phyloP scores from a whole-genome alignment of 2,329 filamentous ascomycete genomes.

The Blastomyces percursus region DNA sequence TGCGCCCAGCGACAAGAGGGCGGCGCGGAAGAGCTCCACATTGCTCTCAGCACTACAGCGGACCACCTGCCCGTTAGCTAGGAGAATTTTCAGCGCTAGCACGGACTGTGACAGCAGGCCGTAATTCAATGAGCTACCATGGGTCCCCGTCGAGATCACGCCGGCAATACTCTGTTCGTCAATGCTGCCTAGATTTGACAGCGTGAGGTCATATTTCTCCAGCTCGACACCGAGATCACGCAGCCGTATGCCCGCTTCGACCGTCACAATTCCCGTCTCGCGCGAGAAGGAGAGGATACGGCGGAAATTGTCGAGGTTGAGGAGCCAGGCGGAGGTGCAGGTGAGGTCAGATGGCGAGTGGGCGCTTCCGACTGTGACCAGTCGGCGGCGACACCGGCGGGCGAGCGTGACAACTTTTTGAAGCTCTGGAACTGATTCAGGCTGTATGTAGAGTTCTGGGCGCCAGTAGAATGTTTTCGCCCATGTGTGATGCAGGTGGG shows the following conservation, averaged over 20 bases:
- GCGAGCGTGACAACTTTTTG: constrained; percentile 75
- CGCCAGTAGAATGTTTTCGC: constrained; percentile 81
- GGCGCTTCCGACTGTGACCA: constrained; percentile 79
- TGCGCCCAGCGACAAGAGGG: constrained; percentile 75
- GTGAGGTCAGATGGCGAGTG: constrained; percentile 90
- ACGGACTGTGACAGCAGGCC: constrained; percentile 76
- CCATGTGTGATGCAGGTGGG: constrained; percentile 83
- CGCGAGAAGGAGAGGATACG: constrained; percentile 59
- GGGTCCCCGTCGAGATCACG: constrained; percentile 84
- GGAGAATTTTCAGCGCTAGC: constrained; percentile 62
- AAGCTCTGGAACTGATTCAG: constrained; percentile 66
- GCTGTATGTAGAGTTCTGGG: constrained; percentile 85
- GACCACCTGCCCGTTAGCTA: constrained; percentile 66
- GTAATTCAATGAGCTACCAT: constrained; percentile 75
- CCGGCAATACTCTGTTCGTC: constrained; percentile 88
- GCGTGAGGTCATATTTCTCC: constrained; percentile 61
- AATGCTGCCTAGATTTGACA: constrained; percentile 91
- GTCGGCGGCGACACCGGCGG: constrained; percentile 63
- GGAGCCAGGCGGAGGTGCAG: constrained; percentile 85
- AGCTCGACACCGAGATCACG: constrained; percentile 62
- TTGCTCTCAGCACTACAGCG: constrained; percentile 58
- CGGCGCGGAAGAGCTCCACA: constrained; percentile 73
- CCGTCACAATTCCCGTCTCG: constrained; percentile 55
- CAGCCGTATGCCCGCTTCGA: constrained; percentile 82
- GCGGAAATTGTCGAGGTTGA: constrained; percentile 80